Conservation (phyloP, 2,329 filamentous ascomycete species). For the Passalora sequoiae region DNA sequence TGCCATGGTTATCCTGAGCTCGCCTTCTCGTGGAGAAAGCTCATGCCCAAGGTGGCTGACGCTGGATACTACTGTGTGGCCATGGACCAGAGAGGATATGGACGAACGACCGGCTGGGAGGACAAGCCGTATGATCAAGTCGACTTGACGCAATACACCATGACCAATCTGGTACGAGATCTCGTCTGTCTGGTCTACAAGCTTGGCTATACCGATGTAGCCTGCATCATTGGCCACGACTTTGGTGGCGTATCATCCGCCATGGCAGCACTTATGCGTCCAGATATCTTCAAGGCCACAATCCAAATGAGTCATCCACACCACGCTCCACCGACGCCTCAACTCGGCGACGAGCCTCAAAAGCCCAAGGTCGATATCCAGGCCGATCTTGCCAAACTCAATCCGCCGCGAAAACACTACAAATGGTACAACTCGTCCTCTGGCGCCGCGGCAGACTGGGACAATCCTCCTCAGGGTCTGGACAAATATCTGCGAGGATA, state of each 20-base stretch:
- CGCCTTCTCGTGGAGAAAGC: conserved; percentile 63
- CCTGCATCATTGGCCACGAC: conserved; percentile 61
- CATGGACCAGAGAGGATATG: conserved; percentile 64
- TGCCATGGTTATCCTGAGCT: conserved; percentile 65
- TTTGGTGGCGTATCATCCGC: conserved; percentile 59
- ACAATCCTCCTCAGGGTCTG: conserved; percentile 48
- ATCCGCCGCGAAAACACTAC: conserved; percentile 62
- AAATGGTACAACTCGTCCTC: conserved; percentile 60
- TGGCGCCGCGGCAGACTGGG: conserved; percentile 46
- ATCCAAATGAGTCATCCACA: conserved; percentile 63
- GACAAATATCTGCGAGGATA: conserved; percentile 61
- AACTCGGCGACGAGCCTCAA: conserved; percentile 43
- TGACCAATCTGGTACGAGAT: conserved; percentile 58
- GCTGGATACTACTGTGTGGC: conserved; percentile 62
- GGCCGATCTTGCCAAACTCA: conserved; percentile 49
- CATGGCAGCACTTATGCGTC: conserved; percentile 56
- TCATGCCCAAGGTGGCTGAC: conserved; percentile 54
- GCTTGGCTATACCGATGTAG: conserved; percentile 54
- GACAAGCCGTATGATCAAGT: conserved; percentile 46
- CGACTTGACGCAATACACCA: conserved; percentile 53
- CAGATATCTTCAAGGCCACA: conserved; percentile 59
- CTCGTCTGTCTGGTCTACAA: conserved; percentile 57
- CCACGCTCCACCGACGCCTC: conserved; percentile 48
- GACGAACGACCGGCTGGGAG: conserved; percentile 60
- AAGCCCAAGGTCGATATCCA: conserved; percentile 46